Evolutionary conservation across 208 protist genomes (phyloP).

Genomic region (Wallacemonas sp.): DNA sequence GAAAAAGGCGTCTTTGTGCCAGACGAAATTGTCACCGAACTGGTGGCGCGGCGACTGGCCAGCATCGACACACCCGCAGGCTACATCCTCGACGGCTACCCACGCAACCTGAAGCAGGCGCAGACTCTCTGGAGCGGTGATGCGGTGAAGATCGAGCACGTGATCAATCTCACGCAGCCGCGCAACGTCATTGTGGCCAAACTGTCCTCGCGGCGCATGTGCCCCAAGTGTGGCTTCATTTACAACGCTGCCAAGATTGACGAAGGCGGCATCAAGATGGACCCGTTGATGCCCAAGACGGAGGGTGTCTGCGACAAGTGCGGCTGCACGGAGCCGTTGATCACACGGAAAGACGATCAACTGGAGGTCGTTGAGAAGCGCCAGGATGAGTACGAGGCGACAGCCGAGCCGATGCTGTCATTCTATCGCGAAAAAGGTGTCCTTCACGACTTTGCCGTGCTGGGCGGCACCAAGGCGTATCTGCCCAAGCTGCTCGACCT

Average conservation of each 20-base stretch:
- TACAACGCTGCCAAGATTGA: conserved; percentile 79
- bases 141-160: conserved; percentile 58
- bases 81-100: conserved; percentile 94
- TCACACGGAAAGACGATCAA: conserved; percentile 69
- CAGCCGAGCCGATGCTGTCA: conserved; percentile 46
- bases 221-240: conserved; percentile 63
- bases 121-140: conserved; percentile 41
- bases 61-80: conserved; percentile 21
- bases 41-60: conserved; percentile 46
- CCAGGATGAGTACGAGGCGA: conserved; percentile 57
- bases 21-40: conserved; percentile 67
- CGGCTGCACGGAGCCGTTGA: conserved; percentile 50
- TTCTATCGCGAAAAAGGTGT: conserved; percentile 66
- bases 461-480: conserved; percentile 65
- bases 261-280: conserved; percentile 75
- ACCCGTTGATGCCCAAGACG: conserved; percentile 69
- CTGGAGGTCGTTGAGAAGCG: conserved; percentile 50
- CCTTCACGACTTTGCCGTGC: conserved; percentile 62
- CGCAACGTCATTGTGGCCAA: conserved; percentile 71
- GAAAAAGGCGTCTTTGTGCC: conserved; percentile 73
- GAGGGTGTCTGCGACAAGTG: conserved; percentile 81
- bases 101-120: conserved; percentile 88
- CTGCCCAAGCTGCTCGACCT: conserved; percentile 69
- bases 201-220: conserved; percentile 63
- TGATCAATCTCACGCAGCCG: conserved; percentile 80